These are phyloP conservation scores for Penicillium atrosanguineum DNA, from an alignment of 495 filamentous ascomycete species.

Conservation along the genomic window DNA sequence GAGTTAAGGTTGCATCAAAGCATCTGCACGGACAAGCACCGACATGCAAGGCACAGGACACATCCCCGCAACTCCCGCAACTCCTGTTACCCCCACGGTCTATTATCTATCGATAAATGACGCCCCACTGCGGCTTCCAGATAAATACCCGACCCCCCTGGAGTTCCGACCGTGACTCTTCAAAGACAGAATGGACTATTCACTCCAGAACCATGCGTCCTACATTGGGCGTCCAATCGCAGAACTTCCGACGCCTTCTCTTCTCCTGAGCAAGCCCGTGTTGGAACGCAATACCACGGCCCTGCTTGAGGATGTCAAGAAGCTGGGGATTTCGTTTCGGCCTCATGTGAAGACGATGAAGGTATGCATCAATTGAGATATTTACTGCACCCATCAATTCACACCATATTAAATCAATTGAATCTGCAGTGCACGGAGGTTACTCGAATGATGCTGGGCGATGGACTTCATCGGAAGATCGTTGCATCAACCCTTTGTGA, in stretches of 20 bases:
- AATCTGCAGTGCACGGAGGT: conserved; percentile 26
- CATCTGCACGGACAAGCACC: no score
- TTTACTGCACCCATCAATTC: neutral
- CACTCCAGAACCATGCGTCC: conserved; percentile 22
- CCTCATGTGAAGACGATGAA: conserved; percentile 41
- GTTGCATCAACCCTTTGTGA: conserved; percentile 33
- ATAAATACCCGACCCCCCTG: neutral
- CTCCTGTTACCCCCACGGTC: conserved; percentile 8
- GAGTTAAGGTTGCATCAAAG: no score
- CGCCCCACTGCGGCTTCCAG: conserved; percentile 1
- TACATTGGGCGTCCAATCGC: conserved; percentile 27
- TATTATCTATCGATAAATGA: neutral
- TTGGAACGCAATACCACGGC: conserved; percentile 28
- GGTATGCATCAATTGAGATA: conserved; percentile 13
- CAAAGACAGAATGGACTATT: conserved; percentile 24
- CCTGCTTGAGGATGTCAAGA: conserved; percentile 31
- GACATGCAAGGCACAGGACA: no score
- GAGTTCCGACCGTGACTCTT: neutral
- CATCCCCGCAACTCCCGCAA: neutral
- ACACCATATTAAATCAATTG: conserved; percentile 6
- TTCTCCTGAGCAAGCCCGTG: conserved; percentile 32
- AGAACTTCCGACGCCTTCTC: conserved; percentile 31
- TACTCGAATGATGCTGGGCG: conserved; percentile 33
- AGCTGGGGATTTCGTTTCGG: conserved; percentile 29
- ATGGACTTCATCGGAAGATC: conserved; percentile 28